A percentile compares a stretch with the other conserved stretches of the same genome.
These are phyloP conservation scores for Phytophthora sp. DNA, from an alignment of 352 stramenopile genomes.

Conservation along the genomic window DNA sequence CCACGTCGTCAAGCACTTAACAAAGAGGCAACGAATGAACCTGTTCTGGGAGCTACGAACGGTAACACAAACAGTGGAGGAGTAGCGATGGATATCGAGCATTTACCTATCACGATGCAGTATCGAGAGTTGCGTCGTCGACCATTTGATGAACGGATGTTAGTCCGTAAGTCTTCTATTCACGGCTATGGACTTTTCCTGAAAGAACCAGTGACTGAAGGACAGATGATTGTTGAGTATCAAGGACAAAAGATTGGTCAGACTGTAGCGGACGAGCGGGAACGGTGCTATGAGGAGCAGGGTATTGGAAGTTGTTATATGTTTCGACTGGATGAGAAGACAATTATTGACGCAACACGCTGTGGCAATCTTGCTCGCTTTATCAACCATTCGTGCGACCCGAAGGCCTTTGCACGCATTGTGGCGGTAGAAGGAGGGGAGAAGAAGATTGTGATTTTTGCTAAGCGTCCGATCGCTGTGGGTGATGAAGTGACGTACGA, in stretches of 20 bases:
- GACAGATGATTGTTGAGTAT: slow-evolving; percentile 98
- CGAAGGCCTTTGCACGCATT: slow-evolving; percentile 94
- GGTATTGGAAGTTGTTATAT: slow-evolving; percentile 97
- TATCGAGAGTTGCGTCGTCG: slow-evolving; percentile 93
- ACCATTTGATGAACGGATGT: slow-evolving; percentile 90
- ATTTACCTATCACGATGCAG: slow-evolving; percentile 87
- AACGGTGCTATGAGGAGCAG: slow-evolving; percentile 94
- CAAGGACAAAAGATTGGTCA: slow-evolving; percentile 94
- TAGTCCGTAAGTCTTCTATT: slow-evolving; percentile 94
- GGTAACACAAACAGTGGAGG: slow-evolving; percentile 24
- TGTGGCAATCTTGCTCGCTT: slow-evolving; percentile 95
- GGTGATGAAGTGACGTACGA: slow-evolving; percentile 97
- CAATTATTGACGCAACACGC: slow-evolving; percentile 95
- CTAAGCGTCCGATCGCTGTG: slow-evolving; percentile 88
- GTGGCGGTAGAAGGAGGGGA: slow-evolving; percentile 85
- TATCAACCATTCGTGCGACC: slow-evolving; percentile 97
- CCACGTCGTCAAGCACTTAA: slow-evolving; percentile 38
- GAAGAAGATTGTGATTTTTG: slow-evolving; percentile 97
- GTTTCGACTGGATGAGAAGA: slow-evolving; percentile 94
- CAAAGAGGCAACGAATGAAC: slow-evolving; percentile 47
- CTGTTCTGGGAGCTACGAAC: slow-evolving; percentile 22
- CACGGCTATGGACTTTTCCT: slow-evolving; percentile 97
- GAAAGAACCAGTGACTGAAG: slow-evolving; percentile 89
- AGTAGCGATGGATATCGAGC: slow-evolving; percentile 80
- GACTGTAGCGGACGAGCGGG: slow-evolving; percentile 91